Evolutionary conservation across 2,329 filamentous ascomycete genomes (phyloP), one percentile per base, ranked within the genome.

Genomic region (Colletotrichum trifolii): DNA sequence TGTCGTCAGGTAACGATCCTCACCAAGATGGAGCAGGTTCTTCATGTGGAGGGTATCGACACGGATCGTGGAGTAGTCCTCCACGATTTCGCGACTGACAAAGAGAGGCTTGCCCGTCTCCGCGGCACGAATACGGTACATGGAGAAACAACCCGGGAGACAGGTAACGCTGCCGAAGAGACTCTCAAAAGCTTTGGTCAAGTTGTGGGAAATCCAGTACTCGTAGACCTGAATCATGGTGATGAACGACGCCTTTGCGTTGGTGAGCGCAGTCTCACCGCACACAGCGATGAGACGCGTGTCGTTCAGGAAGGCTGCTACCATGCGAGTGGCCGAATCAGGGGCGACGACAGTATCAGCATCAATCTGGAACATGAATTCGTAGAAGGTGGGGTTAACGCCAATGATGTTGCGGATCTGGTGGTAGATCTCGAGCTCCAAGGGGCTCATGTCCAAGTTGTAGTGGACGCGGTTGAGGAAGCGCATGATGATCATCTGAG

Each of bases 161-260:
- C 96, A 99, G 54, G 96, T 99, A 71, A 99, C 95, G 70, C 93
- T 97, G 63, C 95, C 96, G 75, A 99, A 99, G 72, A 99, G 85
- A 80, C 92, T 96, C 80, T 98, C 95, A 77, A 99, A 99, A 11
- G 95, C 96, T 82, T 99, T 98, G 71, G 92, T 90, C 71, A 99
- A 81, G 77, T 98, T 97, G 84, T 99, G 95, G 55, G 95, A 98
- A 73, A 99, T 99, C 83, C 94, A 99, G 85, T 99, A 99, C 79
- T 99, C 95, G 84, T 98, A 99, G 39, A 99, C 95, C 79, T 99
- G 96, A 76, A 99, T 99, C 95, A 98, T 98, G 55, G 96, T 99
- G 70, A 97, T 89, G 74, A 96, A 93, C 1, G 95, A 97, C 7
- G 91, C 86, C 78, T 97, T 97, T 66, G 94, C 92, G 75, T 99